A percentile compares a stretch with the other conserved stretches of the same genome.
phyloP scores from a whole-genome alignment of 139 green algal species.

The Picocystis salinarum region DNA sequence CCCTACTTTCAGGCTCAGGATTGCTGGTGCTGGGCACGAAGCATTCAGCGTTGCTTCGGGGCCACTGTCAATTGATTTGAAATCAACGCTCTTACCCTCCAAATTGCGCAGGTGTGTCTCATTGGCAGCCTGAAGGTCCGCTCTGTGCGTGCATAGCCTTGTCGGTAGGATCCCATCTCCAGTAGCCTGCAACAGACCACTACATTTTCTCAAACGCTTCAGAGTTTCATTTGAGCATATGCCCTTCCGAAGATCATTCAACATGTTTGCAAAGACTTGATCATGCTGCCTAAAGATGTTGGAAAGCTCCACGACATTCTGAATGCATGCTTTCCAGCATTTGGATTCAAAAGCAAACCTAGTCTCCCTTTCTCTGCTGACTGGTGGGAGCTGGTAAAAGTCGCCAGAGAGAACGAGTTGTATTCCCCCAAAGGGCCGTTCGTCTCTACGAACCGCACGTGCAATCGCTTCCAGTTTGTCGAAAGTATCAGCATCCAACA shows the following conservation, averaged over 20 bases:
- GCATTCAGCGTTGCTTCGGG: neutral
- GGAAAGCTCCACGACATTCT: conserved; percentile 22
- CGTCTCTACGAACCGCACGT: neutral
- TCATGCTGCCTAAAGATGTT: conserved; percentile 36
- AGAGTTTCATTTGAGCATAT: conserved; percentile 2
- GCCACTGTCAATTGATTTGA: conserved; percentile 15
- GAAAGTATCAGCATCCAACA: conserved; percentile 29
- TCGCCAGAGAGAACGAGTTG: conserved; percentile 50
- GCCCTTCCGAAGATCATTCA: conserved; percentile 27
- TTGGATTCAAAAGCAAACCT: conserved; percentile 36
- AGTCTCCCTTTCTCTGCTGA: conserved; percentile 14
- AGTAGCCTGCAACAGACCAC: conserved; percentile 19
- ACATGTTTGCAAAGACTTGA: conserved; percentile 29
- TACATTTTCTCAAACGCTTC: neutral
- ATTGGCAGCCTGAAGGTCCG: conserved; percentile 31
- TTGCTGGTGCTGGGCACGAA: conserved; percentile 1
- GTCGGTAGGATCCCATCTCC: conserved; percentile 39
- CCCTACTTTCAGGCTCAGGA: conserved; percentile 10
- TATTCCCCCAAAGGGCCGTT: conserved; percentile 37
- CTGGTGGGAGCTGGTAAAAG: conserved; percentile 51
- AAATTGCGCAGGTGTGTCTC: conserved; percentile 15
- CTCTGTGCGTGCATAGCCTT: conserved; percentile 25
- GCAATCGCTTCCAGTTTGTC: conserved; percentile 21
- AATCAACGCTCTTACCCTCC: conserved; percentile 8
- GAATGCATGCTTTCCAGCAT: conserved; percentile 24